phyloP scores from a whole-genome alignment of 192 early-diverging fungal species.

The Chytriomyces confervae region DNA sequence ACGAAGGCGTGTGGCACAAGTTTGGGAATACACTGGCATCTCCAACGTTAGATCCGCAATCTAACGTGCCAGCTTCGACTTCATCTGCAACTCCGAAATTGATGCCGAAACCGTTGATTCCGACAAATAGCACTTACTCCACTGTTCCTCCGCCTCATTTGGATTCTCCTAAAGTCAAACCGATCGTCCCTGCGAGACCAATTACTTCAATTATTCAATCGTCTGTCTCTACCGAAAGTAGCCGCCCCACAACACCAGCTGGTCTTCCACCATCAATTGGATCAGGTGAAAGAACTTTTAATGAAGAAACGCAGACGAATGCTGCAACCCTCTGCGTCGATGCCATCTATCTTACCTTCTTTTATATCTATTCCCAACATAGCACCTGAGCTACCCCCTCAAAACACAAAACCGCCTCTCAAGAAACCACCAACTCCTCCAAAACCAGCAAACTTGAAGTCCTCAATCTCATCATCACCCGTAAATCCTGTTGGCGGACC shows the following conservation, averaged over 20 bases:
- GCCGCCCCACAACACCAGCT: slow-evolving; percentile 55
- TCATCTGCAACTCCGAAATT: neutral
- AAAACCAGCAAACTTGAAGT: slow-evolving; percentile 24
- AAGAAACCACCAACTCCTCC: slow-evolving; percentile 30
- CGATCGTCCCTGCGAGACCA: slow-evolving; percentile 57
- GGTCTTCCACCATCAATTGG: neutral
- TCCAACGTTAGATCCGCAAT: neutral
- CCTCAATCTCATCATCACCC: neutral
- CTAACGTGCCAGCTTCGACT: neutral
- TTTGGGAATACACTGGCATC: slow-evolving; percentile 7
- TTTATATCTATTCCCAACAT: neutral
- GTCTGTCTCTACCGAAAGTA: slow-evolving; percentile 60
- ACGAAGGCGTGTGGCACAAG: slow-evolving; percentile 34
- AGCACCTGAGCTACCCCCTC: neutral
- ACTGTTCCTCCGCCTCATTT: neutral
- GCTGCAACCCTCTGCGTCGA: neutral
- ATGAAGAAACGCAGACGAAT: slow-evolving; percentile 40
- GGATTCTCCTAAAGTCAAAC: slow-evolving; percentile 40
- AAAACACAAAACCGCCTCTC: neutral
- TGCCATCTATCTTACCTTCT: neutral
- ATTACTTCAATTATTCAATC: slow-evolving; percentile 63
- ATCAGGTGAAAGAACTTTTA: too few relatives aligned
- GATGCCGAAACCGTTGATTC: slow-evolving; percentile 6
- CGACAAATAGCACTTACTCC: neutral
- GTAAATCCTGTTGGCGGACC: neutral